Evolutionary conservation across 2,329 filamentous ascomycete species (phyloP).

Genomic region (Westerdykella sp.): DNA sequence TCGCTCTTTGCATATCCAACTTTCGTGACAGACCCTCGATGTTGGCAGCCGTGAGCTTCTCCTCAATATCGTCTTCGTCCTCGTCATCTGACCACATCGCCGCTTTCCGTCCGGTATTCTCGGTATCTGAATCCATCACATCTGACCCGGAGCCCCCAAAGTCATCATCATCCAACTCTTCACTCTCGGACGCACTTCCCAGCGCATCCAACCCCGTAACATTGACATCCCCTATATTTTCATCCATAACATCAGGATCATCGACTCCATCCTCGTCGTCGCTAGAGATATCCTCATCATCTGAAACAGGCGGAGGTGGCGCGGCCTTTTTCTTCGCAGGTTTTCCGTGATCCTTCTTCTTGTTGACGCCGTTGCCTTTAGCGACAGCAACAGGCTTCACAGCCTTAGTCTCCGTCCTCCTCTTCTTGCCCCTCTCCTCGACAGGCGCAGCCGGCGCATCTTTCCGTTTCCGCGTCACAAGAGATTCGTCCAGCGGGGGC

Average conservation of each 20-base stretch:
- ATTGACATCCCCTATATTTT: slow-evolving; percentile 33
- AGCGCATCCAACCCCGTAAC: slow-evolving; percentile 36
- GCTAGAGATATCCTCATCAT: slow-evolving; percentile 17
- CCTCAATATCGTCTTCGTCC: slow-evolving; percentile 83
- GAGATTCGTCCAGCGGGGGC: slow-evolving; percentile 67
- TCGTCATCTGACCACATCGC: slow-evolving; percentile 96
- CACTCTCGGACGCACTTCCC: slow-evolving; percentile 33
- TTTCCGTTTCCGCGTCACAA: slow-evolving; percentile 83
- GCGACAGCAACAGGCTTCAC: slow-evolving; percentile 38
- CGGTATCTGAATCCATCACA: slow-evolving; percentile 62
- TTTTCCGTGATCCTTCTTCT: slow-evolving; percentile 27
- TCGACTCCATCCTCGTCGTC: slow-evolving; percentile 39
- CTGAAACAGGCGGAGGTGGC: slow-evolving; percentile 21
- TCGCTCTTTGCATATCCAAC: slow-evolving; percentile 68
- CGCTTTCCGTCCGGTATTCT: slow-evolving; percentile 39
- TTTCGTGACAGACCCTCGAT: slow-evolving; percentile 86
- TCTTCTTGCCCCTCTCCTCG: slow-evolving; percentile 52
- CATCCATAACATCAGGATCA: slow-evolving; percentile 26
- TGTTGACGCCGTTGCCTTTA: slow-evolving; percentile 25
- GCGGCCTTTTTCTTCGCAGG: slow-evolving; percentile 25
- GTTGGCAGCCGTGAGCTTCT: slow-evolving; percentile 89
- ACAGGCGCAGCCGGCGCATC: slow-evolving; percentile 53
- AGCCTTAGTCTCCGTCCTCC: slow-evolving; percentile 43
- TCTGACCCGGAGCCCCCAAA: slow-evolving; percentile 38
- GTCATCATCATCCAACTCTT: slow-evolving; percentile 37